Base-by-base conservation (phyloP, 225 moss, liverwort and hornwort genomes). In the Straminergon stramineum region DNA sequence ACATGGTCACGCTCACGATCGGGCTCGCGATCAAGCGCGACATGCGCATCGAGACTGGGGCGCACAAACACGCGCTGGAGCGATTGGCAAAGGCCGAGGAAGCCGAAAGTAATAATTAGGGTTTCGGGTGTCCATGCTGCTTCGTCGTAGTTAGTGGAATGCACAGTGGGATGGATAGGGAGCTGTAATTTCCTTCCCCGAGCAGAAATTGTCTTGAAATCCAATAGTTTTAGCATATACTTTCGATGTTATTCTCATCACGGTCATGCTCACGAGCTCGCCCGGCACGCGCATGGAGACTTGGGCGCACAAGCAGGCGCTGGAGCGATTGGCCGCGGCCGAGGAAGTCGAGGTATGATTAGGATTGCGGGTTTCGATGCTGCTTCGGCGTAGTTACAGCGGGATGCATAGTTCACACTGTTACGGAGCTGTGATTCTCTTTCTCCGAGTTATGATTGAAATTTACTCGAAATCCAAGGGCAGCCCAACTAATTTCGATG, bases 281-380 rank as follows among this genome's bases (percentile, higher is more conserved):
- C 97, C 95, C 14, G 93, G 95, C 87, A 96, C 88, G 51, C 90
- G 94, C 78, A 95, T 96, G 67, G 95, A 96, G 71, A 95, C 91
- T 35, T 95, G 93, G 93, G 93, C 91, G 64, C 93, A 88, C 61
- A 94, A 95, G 85, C 87, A 94, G 89, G 95, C 96, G 13, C 89
- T 95, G 34, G 93, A 93, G 85, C 94, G 95, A 53, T 87, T 95
- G 81, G 74, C 90, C 17, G 75, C 74, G 57, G 88, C 71, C 15
- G 86, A 91, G 51, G 81, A 85, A 75, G 84, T 75, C 10, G 82
- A 82, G 39, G 88, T 55, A 2, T 32, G 58, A 3, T 75, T 77
- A 52, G 84, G 69, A 76, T 79, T 77, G 28, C 1, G 52, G 7
- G 18, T 64, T 74, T 17, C 23, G 39, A 62, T 51, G 64, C 39